Percentiles rank a stretch among this genome's conserved stretches.
Conservation (phyloP, 495 filamentous ascomycete species). For the Aspergillus steynii region DNA sequence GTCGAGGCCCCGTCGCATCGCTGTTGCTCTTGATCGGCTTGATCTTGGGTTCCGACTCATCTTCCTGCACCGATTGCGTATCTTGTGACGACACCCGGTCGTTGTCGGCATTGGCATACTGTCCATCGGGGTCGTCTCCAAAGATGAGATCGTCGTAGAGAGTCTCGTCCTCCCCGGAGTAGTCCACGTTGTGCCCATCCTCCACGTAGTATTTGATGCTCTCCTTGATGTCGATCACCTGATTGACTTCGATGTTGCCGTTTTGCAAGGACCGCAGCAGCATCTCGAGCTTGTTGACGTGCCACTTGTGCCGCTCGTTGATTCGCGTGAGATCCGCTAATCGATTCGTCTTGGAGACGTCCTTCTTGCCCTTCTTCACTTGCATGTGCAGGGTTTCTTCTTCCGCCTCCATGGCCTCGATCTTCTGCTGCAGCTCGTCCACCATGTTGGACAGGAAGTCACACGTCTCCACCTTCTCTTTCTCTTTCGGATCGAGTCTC, state of each 20-base stretch:
- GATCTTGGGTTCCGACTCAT: slow-evolving; percentile 64
- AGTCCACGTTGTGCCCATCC: slow-evolving; percentile 84
- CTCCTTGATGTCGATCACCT: slow-evolving; percentile 85
- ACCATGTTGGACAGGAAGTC: slow-evolving; percentile 85
- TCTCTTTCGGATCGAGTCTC: slow-evolving; percentile 92
- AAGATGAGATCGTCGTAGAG: slow-evolving; percentile 95
- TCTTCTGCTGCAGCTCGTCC: slow-evolving; percentile 90
- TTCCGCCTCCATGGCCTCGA: slow-evolving; percentile 90
- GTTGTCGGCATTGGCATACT: slow-evolving; percentile 76
- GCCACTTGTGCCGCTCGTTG: slow-evolving; percentile 95
- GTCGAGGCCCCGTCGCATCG: slow-evolving; percentile 54
- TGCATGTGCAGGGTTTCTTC: slow-evolving; percentile 81
- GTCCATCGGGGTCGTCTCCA: slow-evolving; percentile 79
- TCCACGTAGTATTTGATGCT: slow-evolving; percentile 93
- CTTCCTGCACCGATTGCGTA: slow-evolving; percentile 87
- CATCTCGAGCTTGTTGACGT: slow-evolving; percentile 88
- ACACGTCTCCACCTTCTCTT: slow-evolving; percentile 81
- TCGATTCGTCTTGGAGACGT: slow-evolving; percentile 77
- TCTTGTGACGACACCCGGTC: slow-evolving; percentile 94
- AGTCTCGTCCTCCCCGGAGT: slow-evolving; percentile 80
- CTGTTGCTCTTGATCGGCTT: slow-evolving; percentile 45
- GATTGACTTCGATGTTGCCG: slow-evolving; percentile 79
- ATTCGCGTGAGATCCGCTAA: slow-evolving; percentile 80
- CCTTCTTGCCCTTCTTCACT: slow-evolving; percentile 92
- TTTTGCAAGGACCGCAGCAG: slow-evolving; percentile 89